Evolutionary conservation across 2,329 filamentous ascomycete species (phyloP).

Genomic region (Emergomyces pasteurianus): DNA sequence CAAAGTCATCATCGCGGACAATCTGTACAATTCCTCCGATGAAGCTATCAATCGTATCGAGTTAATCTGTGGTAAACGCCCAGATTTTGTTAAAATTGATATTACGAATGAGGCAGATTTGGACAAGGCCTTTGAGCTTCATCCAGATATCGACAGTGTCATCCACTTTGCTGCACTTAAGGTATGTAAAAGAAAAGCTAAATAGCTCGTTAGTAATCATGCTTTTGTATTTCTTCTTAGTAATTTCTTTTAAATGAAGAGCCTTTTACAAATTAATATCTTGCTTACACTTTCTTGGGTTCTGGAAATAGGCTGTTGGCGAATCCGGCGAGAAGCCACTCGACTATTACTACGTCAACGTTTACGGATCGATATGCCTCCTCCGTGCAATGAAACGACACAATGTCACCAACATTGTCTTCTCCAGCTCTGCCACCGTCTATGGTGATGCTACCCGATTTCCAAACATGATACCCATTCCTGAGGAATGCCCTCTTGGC

Average conservation of each 20-base stretch:
- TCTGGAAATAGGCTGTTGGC: conserved; percentile 64
- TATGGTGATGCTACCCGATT: conserved; percentile 96
- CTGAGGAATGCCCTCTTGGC: conserved; percentile 88
- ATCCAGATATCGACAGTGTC: conserved; percentile 92
- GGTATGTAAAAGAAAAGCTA: conserved; percentile 38
- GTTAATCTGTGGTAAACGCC: conserved; percentile 78
- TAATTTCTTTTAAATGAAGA: background rate
- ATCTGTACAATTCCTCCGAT: conserved; percentile 88
- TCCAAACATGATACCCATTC: conserved; percentile 97
- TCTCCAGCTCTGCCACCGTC: conserved; percentile 94
- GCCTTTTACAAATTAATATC: background rate
- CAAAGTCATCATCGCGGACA: conserved; percentile 94
- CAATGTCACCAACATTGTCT: conserved; percentile 93
- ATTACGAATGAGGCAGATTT: conserved; percentile 75
- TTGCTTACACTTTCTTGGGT: conserved; percentile 3
- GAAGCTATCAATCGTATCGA: conserved; percentile 92
- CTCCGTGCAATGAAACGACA: conserved; percentile 77
- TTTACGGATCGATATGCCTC: conserved; percentile 79
- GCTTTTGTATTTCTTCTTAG: background rate
- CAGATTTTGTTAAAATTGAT: conserved; percentile 74
- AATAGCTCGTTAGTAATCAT: background rate
- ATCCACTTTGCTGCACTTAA: conserved; percentile 98
- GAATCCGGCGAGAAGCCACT: conserved; percentile 89
- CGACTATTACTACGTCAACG: conserved; percentile 97
- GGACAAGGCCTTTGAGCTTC: conserved; percentile 74